Evolutionary conservation across 2,329 filamentous ascomycete genomes (phyloP), one percentile per base, ranked within the genome.

Genomic region (Thermothelomyces thermophilus): DNA sequence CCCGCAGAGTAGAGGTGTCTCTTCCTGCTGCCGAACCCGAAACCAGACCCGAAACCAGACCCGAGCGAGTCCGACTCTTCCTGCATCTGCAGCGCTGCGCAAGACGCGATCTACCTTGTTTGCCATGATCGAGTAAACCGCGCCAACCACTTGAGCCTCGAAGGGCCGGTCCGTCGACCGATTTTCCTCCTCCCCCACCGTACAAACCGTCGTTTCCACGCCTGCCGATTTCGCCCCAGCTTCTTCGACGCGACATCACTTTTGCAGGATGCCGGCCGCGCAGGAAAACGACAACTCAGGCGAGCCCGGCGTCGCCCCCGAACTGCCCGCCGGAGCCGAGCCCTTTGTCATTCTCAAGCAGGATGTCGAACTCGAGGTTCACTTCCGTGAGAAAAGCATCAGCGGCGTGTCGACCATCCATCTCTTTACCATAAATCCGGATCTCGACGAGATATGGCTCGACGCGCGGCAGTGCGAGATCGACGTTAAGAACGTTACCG

Each of bases 331-430:
- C 10, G 52, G 49, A 13, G 55, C 52, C 52, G 67, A 68, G 34
- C 63, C 64, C 39, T 76, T 72, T 54, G 63, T 76, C 35, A 71
- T 97, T 51, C 76, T 88, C 48, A 85, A 90, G 69, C 91, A 97
- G 70, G 87, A 87, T 65, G 84, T 98, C 43, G 84, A 90, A 61
- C 75, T 98, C 53, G 90, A 97, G 61, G 75, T 98, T 64, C 87
- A 95, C 70, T 94, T 98, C 65, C 76, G 79, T 56, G 80, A 79
- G 47, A 84, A 83, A 67, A 79, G 76, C 62, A 71, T 97, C 62
- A 83, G 79, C 54, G 93, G 93, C 44, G 84, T 80, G 56, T 88
- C 87, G 8, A 85, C 90, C 58, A 86, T 98, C 59, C 86, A 84
- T 26, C 81, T 97, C 47, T 83, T 86, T 58, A 73, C 77, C 51